These are phyloP conservation scores for Amauroascus verrucosus DNA, from an alignment of 2,329 filamentous ascomycete species.

Conservation along the genomic window DNA sequence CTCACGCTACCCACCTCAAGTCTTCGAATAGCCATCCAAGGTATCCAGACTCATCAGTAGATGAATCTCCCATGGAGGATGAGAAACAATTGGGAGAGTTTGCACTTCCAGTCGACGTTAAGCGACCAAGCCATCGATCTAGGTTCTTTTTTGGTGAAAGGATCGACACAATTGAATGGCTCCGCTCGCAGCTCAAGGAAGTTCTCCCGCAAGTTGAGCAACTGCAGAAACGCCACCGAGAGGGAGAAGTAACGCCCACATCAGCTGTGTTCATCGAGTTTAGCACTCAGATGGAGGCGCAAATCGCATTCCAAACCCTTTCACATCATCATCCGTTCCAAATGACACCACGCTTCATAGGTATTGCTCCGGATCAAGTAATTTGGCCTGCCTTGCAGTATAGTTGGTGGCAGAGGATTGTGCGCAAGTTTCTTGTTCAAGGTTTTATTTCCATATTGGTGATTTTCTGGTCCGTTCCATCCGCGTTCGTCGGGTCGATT, in stretches of 20 bases:
- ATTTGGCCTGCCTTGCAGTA: conserved; percentile 77
- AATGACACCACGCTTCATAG: conserved; percentile 78
- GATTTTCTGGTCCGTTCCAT: conserved; percentile 71
- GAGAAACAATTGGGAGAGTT: conserved; percentile 22
- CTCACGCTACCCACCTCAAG: conserved; percentile 60
- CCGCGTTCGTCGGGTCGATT: conserved; percentile 73
- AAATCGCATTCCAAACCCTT: conserved; percentile 73
- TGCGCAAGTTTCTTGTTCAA: conserved; percentile 59
- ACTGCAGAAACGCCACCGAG: conserved; percentile 54
- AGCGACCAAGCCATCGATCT: conserved; percentile 62
- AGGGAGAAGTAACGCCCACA: conserved; percentile 54
- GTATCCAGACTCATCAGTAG: conserved; percentile 19
- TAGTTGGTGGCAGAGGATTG: conserved; percentile 70
- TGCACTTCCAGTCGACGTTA: conserved; percentile 29
- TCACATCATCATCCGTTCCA: conserved; percentile 77
- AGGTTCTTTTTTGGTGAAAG: conserved; percentile 64
- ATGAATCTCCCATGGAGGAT: conserved; percentile 19
- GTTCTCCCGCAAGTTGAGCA: conserved; percentile 60
- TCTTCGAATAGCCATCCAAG: conserved; percentile 34
- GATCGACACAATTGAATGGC: conserved; percentile 85
- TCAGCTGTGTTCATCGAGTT: conserved; percentile 88
- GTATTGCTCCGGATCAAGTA: conserved; percentile 72
- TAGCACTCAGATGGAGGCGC: conserved; percentile 66
- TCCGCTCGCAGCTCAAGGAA: conserved; percentile 60
- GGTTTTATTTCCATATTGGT: conserved; percentile 65